A percentile compares a stretch with the other conserved stretches of the same genome.
Evolutionary conservation across 2,329 filamentous ascomycete genomes (phyloP).

Genomic region (Drechslera avenae): DNA sequence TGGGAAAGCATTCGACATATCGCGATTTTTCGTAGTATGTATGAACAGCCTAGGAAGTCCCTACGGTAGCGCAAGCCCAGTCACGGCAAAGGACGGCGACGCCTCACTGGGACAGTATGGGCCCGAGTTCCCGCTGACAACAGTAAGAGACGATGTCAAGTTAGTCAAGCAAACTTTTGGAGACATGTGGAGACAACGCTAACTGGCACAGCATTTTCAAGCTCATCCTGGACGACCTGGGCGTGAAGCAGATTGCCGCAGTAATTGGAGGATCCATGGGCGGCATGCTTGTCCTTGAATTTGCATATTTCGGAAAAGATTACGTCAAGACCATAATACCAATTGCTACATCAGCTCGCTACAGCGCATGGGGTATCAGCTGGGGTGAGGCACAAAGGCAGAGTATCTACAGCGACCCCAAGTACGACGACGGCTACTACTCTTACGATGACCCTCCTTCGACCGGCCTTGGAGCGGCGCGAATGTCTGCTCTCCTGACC

Average conservation of each 20-base stretch:
- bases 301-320: slow-evolving; percentile 86
- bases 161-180: slow-evolving; percentile 53
- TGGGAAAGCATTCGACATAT: slow-evolving; percentile 79
- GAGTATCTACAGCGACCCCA: slow-evolving; percentile 96
- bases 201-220: slow-evolving; percentile 68
- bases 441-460: slow-evolving; percentile 82
- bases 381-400: slow-evolving; percentile 89
- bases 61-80: slow-evolving; percentile 85
- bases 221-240: slow-evolving; percentile 77
- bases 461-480: slow-evolving; percentile 86
- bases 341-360: slow-evolving; percentile 81
- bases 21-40: slow-evolving; percentile 83
- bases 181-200: slow-evolving; percentile 6
- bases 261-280: slow-evolving; percentile 86
- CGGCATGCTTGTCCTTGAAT: slow-evolving; percentile 89
- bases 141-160: slow-evolving; percentile 94
- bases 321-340: slow-evolving; percentile 82
- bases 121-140: slow-evolving; percentile 94
- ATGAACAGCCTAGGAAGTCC: slow-evolving; percentile 86
- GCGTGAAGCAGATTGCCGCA: slow-evolving; percentile 76
- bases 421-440: slow-evolving; percentile 98
- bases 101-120: slow-evolving; percentile 77
- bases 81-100: slow-evolving; percentile 86
- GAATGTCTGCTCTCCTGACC: slow-evolving; percentile 94
- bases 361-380: slow-evolving; percentile 89